Conservation (phyloP, 441 rosid genomes). For the Biscutella laevigata region DNA sequence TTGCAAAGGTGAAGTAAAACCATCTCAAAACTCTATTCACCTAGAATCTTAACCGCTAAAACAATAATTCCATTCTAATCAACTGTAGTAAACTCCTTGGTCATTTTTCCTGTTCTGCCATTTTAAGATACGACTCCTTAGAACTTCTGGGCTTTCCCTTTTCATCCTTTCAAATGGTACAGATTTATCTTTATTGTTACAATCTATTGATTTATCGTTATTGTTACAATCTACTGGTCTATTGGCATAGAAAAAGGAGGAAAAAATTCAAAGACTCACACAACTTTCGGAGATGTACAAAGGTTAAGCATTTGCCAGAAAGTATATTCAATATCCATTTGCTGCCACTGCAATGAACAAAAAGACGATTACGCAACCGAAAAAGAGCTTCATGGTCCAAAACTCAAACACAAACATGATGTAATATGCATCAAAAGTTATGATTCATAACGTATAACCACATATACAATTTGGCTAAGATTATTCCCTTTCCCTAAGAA, state of each 20-base stretch:
- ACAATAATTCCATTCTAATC: background rate
- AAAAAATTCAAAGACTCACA: slow-evolving; percentile 42
- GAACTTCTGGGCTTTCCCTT: background rate
- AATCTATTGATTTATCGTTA: background rate
- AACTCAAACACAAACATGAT: background rate
- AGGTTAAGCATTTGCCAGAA: slow-evolving; percentile 99
- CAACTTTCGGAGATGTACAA: slow-evolving; percentile 94
- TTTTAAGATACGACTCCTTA: background rate
- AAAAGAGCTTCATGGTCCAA: background rate
- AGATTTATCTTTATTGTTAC: background rate
- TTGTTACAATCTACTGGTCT: background rate
- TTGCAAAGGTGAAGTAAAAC: background rate
- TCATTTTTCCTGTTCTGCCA: background rate
- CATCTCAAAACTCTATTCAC: slow-evolving; percentile 9
- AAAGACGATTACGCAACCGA: slow-evolving; percentile 10
- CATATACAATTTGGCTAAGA: background rate
- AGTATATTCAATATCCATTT: slow-evolving; percentile 98
- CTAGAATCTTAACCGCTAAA: background rate
- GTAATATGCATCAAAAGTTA: background rate
- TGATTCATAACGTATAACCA: background rate
- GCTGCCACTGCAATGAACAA: slow-evolving; percentile 76
- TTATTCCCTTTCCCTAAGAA: background rate
- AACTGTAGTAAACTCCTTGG: background rate
- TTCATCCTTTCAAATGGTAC: background rate
- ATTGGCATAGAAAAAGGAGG: background rate